Conservation (phyloP, 1,284 basidiomycete genomes). For the Ustilago cynodontis region DNA sequence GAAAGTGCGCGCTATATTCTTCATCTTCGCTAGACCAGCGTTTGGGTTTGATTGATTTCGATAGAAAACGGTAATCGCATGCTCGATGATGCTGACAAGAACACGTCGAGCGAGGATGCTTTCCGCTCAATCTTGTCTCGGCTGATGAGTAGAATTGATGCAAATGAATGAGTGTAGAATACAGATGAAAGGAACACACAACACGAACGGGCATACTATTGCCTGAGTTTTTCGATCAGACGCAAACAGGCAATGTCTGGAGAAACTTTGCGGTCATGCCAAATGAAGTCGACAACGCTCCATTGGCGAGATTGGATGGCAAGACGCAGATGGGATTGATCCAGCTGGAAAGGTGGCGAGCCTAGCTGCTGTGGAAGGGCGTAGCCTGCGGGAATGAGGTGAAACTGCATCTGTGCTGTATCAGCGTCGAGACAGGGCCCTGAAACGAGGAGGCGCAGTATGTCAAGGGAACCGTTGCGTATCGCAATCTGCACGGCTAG, state of each 20-base stretch:
- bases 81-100: too few species aligned
- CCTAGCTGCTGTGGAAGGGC: not conserved
- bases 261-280: conserved; percentile 30
- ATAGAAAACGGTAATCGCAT: too few species aligned
- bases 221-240: conserved; percentile 34
- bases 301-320: conserved; percentile 31
- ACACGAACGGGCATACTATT: not conserved
- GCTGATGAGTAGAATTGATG: too few species aligned
- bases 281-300: conserved; percentile 46
- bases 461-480: conserved; percentile 20
- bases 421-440: conserved; percentile 18
- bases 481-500: conserved; percentile 45
- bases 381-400: not conserved
- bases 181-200: too few species aligned
- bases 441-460: conserved; percentile 26
- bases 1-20: too few species aligned
- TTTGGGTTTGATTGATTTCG: too few species aligned
- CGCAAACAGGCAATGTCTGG: conserved; percentile 40
- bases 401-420: not conserved
- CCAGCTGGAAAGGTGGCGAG: conserved; percentile 8
- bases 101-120: too few species aligned
- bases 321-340: conserved; percentile 20
- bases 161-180: too few species aligned
- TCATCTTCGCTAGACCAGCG: too few species aligned
- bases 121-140: too few species aligned